Evolutionary conservation across 768 basidiomycete genomes (phyloP), one percentile per base, ranked within the genome.

Genomic region (Russula abietina): DNA sequence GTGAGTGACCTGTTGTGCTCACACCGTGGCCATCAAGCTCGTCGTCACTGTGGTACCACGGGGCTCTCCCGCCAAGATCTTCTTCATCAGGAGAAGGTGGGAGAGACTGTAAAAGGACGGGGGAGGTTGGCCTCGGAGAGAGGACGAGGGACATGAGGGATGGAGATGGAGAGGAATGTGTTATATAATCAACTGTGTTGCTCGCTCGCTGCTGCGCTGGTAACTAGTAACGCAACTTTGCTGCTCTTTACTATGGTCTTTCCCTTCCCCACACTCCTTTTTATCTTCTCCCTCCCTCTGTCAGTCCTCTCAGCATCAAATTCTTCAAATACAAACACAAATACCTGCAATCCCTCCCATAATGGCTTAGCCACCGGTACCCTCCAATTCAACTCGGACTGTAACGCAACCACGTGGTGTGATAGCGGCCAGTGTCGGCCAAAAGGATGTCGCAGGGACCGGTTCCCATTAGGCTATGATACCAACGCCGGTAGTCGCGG

Each of bases 351-450:
- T 41, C 73, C 77, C 32, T 71, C 71, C 43, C 77, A 88, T 74
- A 89, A 84, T 71, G 82, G 86, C 59, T 82, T 93, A 26, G 84
- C 89, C 71, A 71, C 77, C 17, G 87, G 87, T 64, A 91, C 91
- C n/a, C 89, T 82, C 73, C 86, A 90, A 71, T 88, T 93, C 74
- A 83, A 80, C 74, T 80, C 81, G 65, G 88, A 94, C 71, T 93
- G 93, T 75, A 83, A 88, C 72, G 77, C 84, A 1, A 77, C 79
- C 61, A 85, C 78, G 19, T 93, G 80, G 74, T 94, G 91, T 73
- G 79, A 81, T 12, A 70, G 74, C 55, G 77, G 78, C 43, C 73
- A 72, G 19, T 95, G 92, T 73, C 73, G 79, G 26, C 73, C 76
- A 53, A 88, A 83, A 71, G 81, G 85, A 6, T 94, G 91, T 73